Base-by-base conservation (phyloP, 2,329 filamentous ascomycete species). In the Calonectria hongkongensis region DNA sequence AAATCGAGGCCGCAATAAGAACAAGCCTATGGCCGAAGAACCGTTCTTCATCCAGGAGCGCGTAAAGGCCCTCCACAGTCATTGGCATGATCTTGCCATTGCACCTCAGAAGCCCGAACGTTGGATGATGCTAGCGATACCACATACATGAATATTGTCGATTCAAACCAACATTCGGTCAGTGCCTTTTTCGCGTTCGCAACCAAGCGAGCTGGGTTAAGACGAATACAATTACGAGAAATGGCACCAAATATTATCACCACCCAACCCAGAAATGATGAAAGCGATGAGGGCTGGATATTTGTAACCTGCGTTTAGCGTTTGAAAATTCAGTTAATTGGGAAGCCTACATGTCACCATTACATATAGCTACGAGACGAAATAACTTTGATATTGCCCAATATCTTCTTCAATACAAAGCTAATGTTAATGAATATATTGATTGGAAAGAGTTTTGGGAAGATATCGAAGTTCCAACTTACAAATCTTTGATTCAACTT, bases 21-120 rank as follows among this genome's bases (percentile, higher is more conserved):
- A 33, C 12, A 54, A n/a, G 15, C 27, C 18, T 2, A 54, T 54
- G 15, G 50, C 50, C 16, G 18, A 54, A 16, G 50, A 54, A 27
- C 50, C 50, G 28, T 54, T 54, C 9, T 33, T 4, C 1, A 54
- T 54, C 16, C 33, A 54, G 12, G 50, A 54, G n/a, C 50, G 50
- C 50, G 12, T 54, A n/a, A 33, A 54, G 16, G 50, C 50, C n/a
- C 28, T 54, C 27, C 50, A 54, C 16, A 54, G 15, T 28, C 50
- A 54, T 16, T 54, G 50, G 50, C 28, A 33, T 33, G 8, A 54
- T 10, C 50, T 54, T 54, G 27, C 50, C n/a, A 12, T 21, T 18
- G 50, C 50, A 12, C 50, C 50, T 16, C 28, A 36, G 28, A 54
- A 54, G 50, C 50, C 50, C 8, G 50, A 54, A 33, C 50, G 28